Evolutionary conservation across 2,329 filamentous ascomycete genomes (phyloP), one percentile per base, ranked within the genome.

Genomic region (Laburnicola sp.): DNA sequence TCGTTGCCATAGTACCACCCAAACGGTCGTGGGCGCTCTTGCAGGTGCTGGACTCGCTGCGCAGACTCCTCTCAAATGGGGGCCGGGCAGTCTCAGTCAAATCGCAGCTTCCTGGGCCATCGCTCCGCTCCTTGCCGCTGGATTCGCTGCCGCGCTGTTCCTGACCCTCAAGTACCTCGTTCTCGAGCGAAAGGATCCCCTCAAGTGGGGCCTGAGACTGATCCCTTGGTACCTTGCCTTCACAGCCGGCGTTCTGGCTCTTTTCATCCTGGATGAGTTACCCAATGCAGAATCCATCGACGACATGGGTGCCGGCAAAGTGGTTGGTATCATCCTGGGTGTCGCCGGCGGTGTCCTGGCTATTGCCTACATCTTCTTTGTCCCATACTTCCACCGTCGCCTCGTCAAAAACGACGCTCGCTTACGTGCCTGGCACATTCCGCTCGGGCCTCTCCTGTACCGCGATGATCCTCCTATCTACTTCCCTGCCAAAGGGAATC

Each of bases 11-110:
- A 45, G 80, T 1, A 83, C 82, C 3, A 85, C 82, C 2, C 81
- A 84, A 68, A 82, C 81, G 8, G 78, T 84, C 54, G 77, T 84
- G 53, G 80, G 80, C 11, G 80, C 80, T 54, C 77, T 85, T 34
- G 74, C 82, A 48, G 82, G 82, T 47, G 80, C 83, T 66, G 82
- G 82, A 47, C 72, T 85, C 35, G 82, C 80, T n/a, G 44, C 55
- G 3, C 39, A 46, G 9, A 48, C 54, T 4, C 47, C 48, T 11
- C 27, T 59, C 31, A 55, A 53, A 21, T 58, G 55, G 55, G 48
- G n/a, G n/a, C n/a, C n/a, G n/a, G 55, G 55, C n/a, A 50, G 45
- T 50, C 41, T 58, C 10, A 52, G 48, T 11, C 55, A 58, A 32
- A 54, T 58, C 22, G 74, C 72, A 16, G 74, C 74, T 2, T 74